Percentiles rank a stretch among this genome's conserved stretches.
Evolutionary conservation across 1,284 basidiomycete species (phyloP).

Genomic region (Heterobasidion occidentale): DNA sequence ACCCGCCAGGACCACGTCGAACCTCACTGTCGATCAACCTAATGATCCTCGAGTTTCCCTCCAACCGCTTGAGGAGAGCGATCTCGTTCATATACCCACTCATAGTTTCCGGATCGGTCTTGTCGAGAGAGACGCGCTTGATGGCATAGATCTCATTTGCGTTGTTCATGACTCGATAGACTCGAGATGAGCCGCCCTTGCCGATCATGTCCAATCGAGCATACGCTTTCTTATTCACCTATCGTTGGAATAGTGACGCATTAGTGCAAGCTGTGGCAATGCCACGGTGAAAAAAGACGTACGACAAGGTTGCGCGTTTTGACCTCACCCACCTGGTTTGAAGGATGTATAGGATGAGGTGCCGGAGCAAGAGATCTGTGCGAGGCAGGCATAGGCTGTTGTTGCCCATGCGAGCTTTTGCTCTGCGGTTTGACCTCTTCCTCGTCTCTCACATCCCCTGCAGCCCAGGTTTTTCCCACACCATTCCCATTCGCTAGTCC

Average conservation of each 20-base stretch:
- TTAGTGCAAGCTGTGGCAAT: background rate
- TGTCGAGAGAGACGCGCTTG: conserved; percentile 83
- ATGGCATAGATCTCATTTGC: conserved; percentile 79
- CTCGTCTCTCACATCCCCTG: conserved; percentile 28
- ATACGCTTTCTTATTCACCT: conserved; percentile 81
- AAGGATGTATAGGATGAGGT: conserved; percentile 1
- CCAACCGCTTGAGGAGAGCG: conserved; percentile 75
- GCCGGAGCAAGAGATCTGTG: conserved; percentile 9
- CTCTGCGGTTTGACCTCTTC: conserved; percentile 6
- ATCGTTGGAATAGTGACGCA: background rate
- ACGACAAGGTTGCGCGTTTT: conserved; percentile 24
- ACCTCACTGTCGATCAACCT: conserved; percentile 83
- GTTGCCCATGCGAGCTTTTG: background rate
- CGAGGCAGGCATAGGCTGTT: background rate
- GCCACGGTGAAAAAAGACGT: background rate
- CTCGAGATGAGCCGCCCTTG: conserved; percentile 89
- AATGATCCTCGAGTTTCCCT: conserved; percentile 86
- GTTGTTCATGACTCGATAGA: conserved; percentile 79
- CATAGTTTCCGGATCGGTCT: conserved; percentile 80
- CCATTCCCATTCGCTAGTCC: conserved; percentile 1
- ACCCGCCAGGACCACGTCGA: conserved; percentile 50
- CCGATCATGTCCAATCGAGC: conserved; percentile 83
- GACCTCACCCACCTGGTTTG: conserved; percentile 5
- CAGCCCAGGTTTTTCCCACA: conserved; percentile 41
- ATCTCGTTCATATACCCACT: conserved; percentile 95